A percentile compares a stretch with the other conserved stretches of the same genome.
These are phyloP conservation scores for Phytophthora vignae DNA, from an alignment of 352 stramenopile genomes.

Conservation along the genomic window DNA sequence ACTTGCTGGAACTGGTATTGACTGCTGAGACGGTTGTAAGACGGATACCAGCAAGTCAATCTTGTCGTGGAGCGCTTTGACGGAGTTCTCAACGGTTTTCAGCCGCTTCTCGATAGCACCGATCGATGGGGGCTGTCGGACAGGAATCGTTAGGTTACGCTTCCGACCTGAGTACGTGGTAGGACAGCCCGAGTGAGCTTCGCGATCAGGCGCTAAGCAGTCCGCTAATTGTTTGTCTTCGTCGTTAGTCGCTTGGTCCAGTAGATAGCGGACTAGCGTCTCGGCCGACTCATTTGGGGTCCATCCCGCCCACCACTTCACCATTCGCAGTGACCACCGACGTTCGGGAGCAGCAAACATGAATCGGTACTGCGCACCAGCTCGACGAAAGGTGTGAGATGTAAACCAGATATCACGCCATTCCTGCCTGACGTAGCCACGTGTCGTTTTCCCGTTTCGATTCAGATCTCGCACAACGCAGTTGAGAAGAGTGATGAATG, in stretches of 20 bases:
- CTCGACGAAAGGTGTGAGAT: slow-evolving; percentile 17
- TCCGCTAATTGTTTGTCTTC: too few relatives aligned
- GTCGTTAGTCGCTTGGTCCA: too few relatives aligned
- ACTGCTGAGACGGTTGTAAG: too few relatives aligned
- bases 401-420: slow-evolving; percentile 2
- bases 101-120: too few relatives aligned
- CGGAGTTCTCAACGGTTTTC: too few relatives aligned
- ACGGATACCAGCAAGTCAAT: too few relatives aligned
- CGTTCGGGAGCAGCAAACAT: slow-evolving; percentile 19
- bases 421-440: slow-evolving; percentile 10
- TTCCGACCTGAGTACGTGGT: not conserved
- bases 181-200: not conserved
- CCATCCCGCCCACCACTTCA: slow-evolving; percentile 19
- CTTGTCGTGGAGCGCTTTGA: too few relatives aligned
- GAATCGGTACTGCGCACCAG: slow-evolving; percentile 19
- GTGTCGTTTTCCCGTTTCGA: not conserved
- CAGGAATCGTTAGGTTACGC: too few relatives aligned
- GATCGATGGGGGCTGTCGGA: too few relatives aligned
- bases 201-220: not conserved
- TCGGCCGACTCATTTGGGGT: too few relatives aligned
- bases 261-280: too few relatives aligned
- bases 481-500: slow-evolving; percentile 14
- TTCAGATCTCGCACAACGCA: slow-evolving; percentile 12
- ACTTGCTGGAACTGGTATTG: too few relatives aligned
- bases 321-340: slow-evolving; percentile 12